Evolutionary conservation across 2,329 filamentous ascomycete species (phyloP), one percentile per base, ranked within the genome.

Genomic region (Aspergillus nomiae): DNA sequence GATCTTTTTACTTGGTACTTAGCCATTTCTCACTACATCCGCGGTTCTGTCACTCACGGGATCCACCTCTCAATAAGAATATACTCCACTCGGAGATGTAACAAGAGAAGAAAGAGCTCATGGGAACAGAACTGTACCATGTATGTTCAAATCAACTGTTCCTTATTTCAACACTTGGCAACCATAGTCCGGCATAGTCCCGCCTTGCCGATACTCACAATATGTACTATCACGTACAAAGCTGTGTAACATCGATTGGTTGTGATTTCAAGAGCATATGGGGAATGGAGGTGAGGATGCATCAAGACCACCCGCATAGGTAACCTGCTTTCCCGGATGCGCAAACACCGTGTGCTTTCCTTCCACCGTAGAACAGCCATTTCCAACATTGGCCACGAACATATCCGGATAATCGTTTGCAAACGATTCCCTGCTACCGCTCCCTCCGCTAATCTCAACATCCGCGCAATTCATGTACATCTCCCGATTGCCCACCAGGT

Each of bases 401-500:
- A 65, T 32, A 24, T 63, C 61, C 8, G 63, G 63, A 43, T 63
- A 63, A 3, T 16, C 16, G 9, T 30, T 48, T 24, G 8, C 48
- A 28, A 63, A 63, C 1, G 60, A 57, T 5, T n/a, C 41, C 10
- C n/a, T 19, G 24, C 36, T 61, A 19, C 60, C 61, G 46, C 54
- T 59, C 1, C 61, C 61, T 12, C 70, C 72, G 8, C 74, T 68
- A 34, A 92, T 87, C 66, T 83, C 85, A 70, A 92, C 84, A 45
- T 84, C 81, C 7, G 90, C 90, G 74, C 90, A 94, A 77, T 91
- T 91, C 88, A 91, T 91, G 83, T 94, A 94, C 85, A 90, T 90
- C 76, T 93, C 90, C 58, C 90, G 84, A 78, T 92, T 92, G 28
- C 90, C 90, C 46, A 89, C 77, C 64, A 86, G 78, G 80, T 92